phyloP scores from a whole-genome alignment of 352 stramenopile genomes.

The Globisporangium spinosum region DNA sequence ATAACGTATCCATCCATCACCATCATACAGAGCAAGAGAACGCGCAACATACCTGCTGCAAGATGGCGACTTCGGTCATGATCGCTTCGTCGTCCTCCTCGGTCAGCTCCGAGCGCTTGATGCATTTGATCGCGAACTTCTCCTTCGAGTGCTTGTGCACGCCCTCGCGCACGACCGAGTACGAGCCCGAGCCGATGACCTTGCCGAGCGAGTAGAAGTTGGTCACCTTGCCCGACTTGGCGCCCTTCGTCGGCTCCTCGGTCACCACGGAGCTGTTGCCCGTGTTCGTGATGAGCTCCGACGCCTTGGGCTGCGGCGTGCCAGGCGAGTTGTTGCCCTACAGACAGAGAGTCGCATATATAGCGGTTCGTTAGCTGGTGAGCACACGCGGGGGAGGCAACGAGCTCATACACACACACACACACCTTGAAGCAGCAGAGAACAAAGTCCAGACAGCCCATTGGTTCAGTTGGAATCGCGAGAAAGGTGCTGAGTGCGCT shows the following conservation, averaged over 20 bases:
- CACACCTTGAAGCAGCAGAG: conserved; percentile 57
- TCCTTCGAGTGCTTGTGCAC: conserved; percentile 76
- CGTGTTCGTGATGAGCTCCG: conserved; percentile 7
- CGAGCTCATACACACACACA: not conserved
- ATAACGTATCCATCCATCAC: not conserved
- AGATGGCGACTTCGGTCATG: conserved; percentile 71
- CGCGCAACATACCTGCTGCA: conserved; percentile 44
- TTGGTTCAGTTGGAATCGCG: conserved; percentile 10
- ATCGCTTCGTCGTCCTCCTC: conserved; percentile 79
- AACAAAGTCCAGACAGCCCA: conserved; percentile 70
- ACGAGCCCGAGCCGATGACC: conserved; percentile 87
- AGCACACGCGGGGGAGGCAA: not conserved
- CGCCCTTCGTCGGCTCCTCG: conserved; percentile 19
- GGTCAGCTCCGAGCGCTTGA: conserved; percentile 79
- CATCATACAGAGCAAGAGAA: not conserved
- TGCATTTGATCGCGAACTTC: conserved; percentile 90
- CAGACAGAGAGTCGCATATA: not conserved
- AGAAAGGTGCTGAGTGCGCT: not conserved
- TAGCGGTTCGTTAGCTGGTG: not conserved
- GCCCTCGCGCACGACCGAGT: conserved; percentile 85
- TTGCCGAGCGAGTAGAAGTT: conserved; percentile 73
- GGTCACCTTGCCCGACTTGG: conserved; percentile 52
- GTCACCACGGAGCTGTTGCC: conserved; percentile 17
- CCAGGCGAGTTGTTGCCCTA: conserved; percentile 10
- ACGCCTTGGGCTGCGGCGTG: conserved; percentile 10